Conservation (phyloP, 306 rosid genomes). For the Ammopiptanthus mongolicus region DNA sequence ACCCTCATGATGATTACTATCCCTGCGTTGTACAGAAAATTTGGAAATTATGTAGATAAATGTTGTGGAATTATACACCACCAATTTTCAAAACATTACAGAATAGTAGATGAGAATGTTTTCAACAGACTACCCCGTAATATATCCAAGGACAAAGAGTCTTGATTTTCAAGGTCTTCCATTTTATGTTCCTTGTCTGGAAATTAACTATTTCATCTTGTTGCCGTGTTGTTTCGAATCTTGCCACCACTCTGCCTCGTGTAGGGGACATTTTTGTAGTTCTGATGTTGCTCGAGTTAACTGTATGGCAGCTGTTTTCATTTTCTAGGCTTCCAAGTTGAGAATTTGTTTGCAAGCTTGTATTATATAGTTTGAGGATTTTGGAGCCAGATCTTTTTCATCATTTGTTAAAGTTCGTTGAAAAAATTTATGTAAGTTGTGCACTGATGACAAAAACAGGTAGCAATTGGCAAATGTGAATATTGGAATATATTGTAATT, state of each 20-base stretch:
- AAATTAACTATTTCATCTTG: neutral
- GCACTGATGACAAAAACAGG: neutral
- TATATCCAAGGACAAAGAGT: conserved; percentile 61
- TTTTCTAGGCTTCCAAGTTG: neutral
- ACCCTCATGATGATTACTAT: conserved; percentile 54
- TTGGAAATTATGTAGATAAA: conserved; percentile 47
- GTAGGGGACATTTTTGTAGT: conserved; percentile 5
- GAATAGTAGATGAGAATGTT: conserved; percentile 73
- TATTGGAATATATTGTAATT: neutral
- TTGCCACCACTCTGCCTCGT: neutral
- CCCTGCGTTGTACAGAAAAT: conserved; percentile 73
- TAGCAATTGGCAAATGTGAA: neutral
- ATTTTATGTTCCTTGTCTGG: conserved; percentile 8
- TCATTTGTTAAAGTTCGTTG: neutral
- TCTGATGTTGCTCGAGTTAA: conserved; percentile 1
- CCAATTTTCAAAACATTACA: conserved; percentile 81
- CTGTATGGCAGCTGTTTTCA: neutral
- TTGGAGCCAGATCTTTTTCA: neutral
- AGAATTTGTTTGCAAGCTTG: neutral
- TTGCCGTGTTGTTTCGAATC: neutral
- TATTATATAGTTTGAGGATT: neutral
- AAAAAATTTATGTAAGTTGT: neutral
- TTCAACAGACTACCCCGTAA: conserved; percentile 61
- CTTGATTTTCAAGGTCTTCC: conserved; percentile 23
- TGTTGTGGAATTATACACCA: conserved; percentile 54